Conservation (phyloP, 352 stramenopile genomes). For the Globisporangium cystogenes region DNA sequence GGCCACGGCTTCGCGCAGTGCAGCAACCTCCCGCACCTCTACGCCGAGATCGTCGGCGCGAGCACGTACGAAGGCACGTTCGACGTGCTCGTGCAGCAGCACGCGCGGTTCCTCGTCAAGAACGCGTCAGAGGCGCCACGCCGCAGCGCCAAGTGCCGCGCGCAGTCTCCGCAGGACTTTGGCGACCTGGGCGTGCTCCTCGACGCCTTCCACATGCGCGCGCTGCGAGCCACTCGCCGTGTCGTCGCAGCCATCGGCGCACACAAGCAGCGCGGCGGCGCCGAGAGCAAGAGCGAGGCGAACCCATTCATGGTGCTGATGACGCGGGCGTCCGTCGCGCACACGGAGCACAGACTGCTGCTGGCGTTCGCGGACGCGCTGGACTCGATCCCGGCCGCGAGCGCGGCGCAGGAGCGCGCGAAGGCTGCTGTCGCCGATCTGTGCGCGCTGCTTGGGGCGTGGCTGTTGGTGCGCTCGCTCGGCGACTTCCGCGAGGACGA, state of each 20-base stretch:
- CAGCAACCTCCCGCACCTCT: slow-evolving; percentile 22
- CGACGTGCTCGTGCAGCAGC: slow-evolving; percentile 66
- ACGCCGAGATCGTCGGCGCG: slow-evolving; percentile 31
- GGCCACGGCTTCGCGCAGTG: slow-evolving; percentile 14
- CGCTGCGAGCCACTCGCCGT: slow-evolving; percentile 11
- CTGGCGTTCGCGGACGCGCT: slow-evolving; percentile 17
- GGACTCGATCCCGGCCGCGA: not conserved
- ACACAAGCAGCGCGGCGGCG: slow-evolving; percentile 2
- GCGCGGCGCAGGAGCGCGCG: not conserved
- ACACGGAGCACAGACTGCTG: slow-evolving; percentile 25
- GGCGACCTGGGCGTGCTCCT: slow-evolving; percentile 18
- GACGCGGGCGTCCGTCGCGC: slow-evolving; percentile 25
- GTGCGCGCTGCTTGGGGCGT: slow-evolving; percentile 22
- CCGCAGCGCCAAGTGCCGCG: slow-evolving; percentile 8
- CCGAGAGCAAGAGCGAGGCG: slow-evolving; percentile 15
- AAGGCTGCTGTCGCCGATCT: slow-evolving; percentile 16
- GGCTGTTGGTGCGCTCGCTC: slow-evolving; percentile 24
- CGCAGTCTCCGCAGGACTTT: slow-evolving; percentile 13
- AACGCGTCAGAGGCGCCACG: not conserved
- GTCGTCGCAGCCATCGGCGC: slow-evolving; percentile 14
- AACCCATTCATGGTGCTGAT: slow-evolving; percentile 38
- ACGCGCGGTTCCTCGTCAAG: slow-evolving; percentile 58
- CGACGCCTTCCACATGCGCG: slow-evolving; percentile 23
- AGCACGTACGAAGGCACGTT: slow-evolving; percentile 67
- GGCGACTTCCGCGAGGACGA: slow-evolving; percentile 41